A percentile compares a stretch with the other conserved stretches of the same genome.
phyloP scores from a whole-genome alignment of 176 grass and related monocot genomes.

The Elaeis guineensis region DNA sequence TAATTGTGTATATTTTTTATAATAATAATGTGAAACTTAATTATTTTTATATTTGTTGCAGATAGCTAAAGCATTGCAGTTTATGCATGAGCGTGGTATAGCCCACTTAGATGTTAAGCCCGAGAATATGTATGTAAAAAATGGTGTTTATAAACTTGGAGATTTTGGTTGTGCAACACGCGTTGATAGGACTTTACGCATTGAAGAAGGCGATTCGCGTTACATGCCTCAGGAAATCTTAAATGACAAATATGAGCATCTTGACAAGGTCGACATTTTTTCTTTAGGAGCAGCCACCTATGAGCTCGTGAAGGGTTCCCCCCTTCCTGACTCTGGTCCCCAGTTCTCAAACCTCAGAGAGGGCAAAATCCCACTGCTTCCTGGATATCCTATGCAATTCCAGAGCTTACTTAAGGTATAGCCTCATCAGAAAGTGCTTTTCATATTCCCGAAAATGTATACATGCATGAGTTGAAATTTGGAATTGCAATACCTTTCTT shows the following conservation, averaged over 20 bases:
- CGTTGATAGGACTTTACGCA: slow-evolving; percentile 45
- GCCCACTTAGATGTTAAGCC: slow-evolving; percentile 95
- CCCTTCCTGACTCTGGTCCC: slow-evolving; percentile 56
- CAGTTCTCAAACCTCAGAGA: slow-evolving; percentile 73
- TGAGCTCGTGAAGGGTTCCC: slow-evolving; percentile 74
- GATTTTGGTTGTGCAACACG: slow-evolving; percentile 92
- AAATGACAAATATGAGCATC: slow-evolving; percentile 77
- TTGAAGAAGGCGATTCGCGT: slow-evolving; percentile 92
- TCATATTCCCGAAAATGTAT: neutral
- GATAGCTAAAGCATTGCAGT: slow-evolving; percentile 78
- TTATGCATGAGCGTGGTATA: slow-evolving; percentile 66
- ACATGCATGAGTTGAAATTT: neutral
- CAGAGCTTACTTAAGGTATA: slow-evolving; percentile 85
- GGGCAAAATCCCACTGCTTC: slow-evolving; percentile 80
- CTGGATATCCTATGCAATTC: slow-evolving; percentile 72
- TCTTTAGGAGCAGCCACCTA: slow-evolving; percentile 68
- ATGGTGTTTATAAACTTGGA: slow-evolving; percentile 78
- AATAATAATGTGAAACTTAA: too few species aligned
- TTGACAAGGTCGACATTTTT: slow-evolving; percentile 96
- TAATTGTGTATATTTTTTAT: too few species aligned
- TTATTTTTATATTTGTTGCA: slow-evolving; percentile 31
- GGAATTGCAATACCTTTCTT: neutral
- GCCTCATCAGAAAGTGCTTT: slow-evolving; percentile 1
- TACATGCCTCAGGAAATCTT: slow-evolving; percentile 96
- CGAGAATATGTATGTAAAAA: slow-evolving; percentile 83